Evolutionary conservation across 768 basidiomycete genomes (phyloP).

Genomic region (Auricularia cornea): DNA sequence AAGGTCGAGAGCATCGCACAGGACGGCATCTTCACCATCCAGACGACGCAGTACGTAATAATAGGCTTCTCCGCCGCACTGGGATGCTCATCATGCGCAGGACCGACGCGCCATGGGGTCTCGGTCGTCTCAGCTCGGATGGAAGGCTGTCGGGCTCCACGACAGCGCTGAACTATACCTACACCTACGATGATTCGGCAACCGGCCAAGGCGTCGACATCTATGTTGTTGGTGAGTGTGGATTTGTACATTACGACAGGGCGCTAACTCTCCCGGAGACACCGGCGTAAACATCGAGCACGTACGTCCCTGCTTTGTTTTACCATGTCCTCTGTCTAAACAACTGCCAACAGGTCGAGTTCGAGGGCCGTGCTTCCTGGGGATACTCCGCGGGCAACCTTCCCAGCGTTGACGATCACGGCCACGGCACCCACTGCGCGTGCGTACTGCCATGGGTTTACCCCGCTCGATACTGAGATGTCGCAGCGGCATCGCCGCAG

Average conservation of each 20-base stretch:
- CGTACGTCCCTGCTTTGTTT: slow-evolving; percentile 4
- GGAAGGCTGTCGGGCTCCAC: not conserved
- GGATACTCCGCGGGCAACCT: slow-evolving; percentile 9
- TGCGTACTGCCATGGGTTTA: no score
- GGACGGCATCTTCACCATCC: slow-evolving; percentile 23
- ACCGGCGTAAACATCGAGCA: slow-evolving; percentile 18
- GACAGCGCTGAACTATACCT: slow-evolving; percentile 8
- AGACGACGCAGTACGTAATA: slow-evolving; percentile 9
- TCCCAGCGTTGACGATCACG: slow-evolving; percentile 18
- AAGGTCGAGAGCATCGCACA: slow-evolving; percentile 24
- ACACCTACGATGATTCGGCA: slow-evolving; percentile 21
- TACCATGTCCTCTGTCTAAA: not conserved
- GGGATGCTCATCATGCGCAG: slow-evolving; percentile 1
- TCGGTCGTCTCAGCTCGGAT: slow-evolving; percentile 11
- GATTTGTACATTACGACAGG: slow-evolving; percentile 5
- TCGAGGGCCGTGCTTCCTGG: slow-evolving; percentile 35
- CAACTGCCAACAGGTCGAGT: slow-evolving; percentile 31
- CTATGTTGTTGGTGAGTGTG: slow-evolving; percentile 24
- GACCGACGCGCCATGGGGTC: slow-evolving; percentile 17
- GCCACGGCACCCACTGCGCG: slow-evolving; percentile 34
- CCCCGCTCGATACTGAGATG: no score
- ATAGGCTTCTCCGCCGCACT: no score
- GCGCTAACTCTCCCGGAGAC: not conserved
- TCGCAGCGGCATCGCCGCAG: slow-evolving; percentile 12
- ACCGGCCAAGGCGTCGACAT: slow-evolving; percentile 32